Percentiles rank a stretch among this genome's conserved stretches.
Conservation (phyloP, 768 basidiomycete species). For the Tylopilus subfusipes region DNA sequence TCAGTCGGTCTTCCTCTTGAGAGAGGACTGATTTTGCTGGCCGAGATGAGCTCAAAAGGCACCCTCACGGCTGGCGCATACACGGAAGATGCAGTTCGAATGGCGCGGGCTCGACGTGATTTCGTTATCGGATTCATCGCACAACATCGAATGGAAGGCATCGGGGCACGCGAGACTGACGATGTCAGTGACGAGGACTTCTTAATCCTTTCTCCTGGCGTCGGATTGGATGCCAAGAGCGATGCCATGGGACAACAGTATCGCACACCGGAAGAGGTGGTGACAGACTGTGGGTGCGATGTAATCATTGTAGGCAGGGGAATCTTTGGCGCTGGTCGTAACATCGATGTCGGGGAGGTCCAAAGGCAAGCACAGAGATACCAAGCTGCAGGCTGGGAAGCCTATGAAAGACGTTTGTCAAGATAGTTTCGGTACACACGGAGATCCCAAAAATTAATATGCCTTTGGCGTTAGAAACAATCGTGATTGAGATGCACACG, state of each 20-base stretch:
- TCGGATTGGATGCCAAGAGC: conserved; percentile 73
- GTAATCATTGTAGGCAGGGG: conserved; percentile 97
- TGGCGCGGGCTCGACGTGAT: conserved; percentile 76
- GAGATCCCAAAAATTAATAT: not conserved
- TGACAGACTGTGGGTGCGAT: conserved; percentile 82
- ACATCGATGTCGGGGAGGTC: conserved; percentile 39
- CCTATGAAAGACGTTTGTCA: conserved; percentile 63
- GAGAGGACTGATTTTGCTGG: conserved; percentile 85
- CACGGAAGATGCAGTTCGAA: conserved; percentile 77
- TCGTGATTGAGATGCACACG: not conserved
- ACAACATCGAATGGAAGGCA: conserved; percentile 74
- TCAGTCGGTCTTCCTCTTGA: conserved; percentile 79
- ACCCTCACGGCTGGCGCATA: conserved; percentile 81
- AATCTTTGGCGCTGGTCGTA: conserved; percentile 68
- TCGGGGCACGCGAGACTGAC: conserved; percentile 38
- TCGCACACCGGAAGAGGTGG: conserved; percentile 80
- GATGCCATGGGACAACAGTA: conserved; percentile 96
- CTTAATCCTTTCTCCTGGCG: conserved; percentile 88
- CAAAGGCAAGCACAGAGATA: conserved; percentile 78
- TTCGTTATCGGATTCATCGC: conserved; percentile 99
- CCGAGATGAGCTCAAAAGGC: conserved; percentile 94
- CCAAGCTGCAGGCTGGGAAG: conserved; percentile 82
- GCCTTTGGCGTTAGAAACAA: not conserved
- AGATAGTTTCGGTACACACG: conserved; percentile 1
- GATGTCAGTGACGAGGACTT: conserved; percentile 65